phyloP scores from a whole-genome alignment of 257 asterid genomes.

The Nicotiana attenuata region DNA sequence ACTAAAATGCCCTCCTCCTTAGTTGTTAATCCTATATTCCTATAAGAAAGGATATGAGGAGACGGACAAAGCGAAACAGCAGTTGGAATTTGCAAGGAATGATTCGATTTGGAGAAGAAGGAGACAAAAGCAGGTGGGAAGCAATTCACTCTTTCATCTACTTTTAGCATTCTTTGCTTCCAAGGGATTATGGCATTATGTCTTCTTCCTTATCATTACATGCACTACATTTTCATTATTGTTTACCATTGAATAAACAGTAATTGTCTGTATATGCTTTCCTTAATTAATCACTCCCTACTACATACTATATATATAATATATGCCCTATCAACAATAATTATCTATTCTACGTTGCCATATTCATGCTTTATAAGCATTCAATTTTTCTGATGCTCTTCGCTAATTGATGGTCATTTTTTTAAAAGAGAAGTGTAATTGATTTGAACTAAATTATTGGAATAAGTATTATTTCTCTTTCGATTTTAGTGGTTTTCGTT shows the following conservation, averaged over 20 bases:
- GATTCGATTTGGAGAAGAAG: slow-evolving; percentile 12
- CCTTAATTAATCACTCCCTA: neutral
- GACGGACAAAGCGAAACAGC: neutral
- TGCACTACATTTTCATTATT: neutral
- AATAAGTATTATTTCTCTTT: neutral
- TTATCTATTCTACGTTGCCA: neutral
- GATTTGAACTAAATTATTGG: neutral
- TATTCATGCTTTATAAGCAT: neutral
- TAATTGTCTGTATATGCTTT: neutral
- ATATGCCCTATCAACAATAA: neutral
- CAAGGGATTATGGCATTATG: slow-evolving; percentile 29
- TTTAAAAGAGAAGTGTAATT: neutral
- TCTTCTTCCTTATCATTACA: slow-evolving; percentile 8
- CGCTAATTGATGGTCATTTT: neutral
- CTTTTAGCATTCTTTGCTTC: slow-evolving; percentile 32
- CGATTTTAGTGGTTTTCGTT: neutral
- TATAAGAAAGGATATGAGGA: neutral
- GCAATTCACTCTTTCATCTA: neutral
- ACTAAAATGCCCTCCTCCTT: neutral
- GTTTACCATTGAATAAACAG: neutral
- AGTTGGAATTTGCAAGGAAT: slow-evolving; percentile 13
- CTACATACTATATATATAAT: neutral
- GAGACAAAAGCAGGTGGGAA: slow-evolving; percentile 25
- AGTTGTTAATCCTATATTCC: neutral
- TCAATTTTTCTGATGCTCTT: no score